These are phyloP conservation scores for Ganoderma resinaceum DNA, from an alignment of 1,284 basidiomycete genomes.

Conservation along the genomic window DNA sequence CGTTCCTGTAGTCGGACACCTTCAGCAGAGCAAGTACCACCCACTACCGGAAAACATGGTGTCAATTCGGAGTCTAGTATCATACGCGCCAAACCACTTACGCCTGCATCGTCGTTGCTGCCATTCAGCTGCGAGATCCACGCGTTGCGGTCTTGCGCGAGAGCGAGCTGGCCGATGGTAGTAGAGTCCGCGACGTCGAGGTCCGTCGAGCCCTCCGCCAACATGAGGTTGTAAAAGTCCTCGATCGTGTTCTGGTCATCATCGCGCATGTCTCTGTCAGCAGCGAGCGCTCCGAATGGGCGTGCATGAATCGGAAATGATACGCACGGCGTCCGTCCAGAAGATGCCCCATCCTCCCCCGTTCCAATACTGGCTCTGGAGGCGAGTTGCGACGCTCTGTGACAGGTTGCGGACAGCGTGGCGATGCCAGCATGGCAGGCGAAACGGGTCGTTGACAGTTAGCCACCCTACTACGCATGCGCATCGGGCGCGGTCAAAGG, in stretches of 20 bases:
- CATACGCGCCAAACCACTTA: conserved; percentile 29
- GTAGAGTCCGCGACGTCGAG: conserved; percentile 51
- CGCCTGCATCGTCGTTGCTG: conserved; percentile 59
- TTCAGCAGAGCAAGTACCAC: conserved; percentile 60
- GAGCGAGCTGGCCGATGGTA: conserved; percentile 50
- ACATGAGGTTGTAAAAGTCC: conserved; percentile 62
- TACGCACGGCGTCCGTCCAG: conserved; percentile 58
- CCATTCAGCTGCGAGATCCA: conserved; percentile 52
- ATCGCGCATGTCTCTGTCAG: background rate
- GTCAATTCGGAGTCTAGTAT: background rate
- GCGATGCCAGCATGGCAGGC: background rate
- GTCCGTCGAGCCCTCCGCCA: conserved; percentile 46
- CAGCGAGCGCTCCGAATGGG: background rate
- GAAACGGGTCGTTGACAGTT: background rate
- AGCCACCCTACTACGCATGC: background rate
- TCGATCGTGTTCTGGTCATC: conserved; percentile 55
- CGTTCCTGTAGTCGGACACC: conserved; percentile 56
- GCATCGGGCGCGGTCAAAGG: background rate
- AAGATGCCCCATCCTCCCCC: conserved; percentile 44
- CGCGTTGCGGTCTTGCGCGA: conserved; percentile 40
- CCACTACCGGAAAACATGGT: conserved; percentile 46
- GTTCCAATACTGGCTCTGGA: conserved; percentile 53
- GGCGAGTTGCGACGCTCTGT: conserved; percentile 50
- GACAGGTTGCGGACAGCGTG: background rate
- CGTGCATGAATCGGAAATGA: background rate